Percentiles rank a stretch among this genome's conserved stretches.
Conservation (phyloP, 2,329 filamentous ascomycete genomes). For the Pseudocercospora macadamiae region DNA sequence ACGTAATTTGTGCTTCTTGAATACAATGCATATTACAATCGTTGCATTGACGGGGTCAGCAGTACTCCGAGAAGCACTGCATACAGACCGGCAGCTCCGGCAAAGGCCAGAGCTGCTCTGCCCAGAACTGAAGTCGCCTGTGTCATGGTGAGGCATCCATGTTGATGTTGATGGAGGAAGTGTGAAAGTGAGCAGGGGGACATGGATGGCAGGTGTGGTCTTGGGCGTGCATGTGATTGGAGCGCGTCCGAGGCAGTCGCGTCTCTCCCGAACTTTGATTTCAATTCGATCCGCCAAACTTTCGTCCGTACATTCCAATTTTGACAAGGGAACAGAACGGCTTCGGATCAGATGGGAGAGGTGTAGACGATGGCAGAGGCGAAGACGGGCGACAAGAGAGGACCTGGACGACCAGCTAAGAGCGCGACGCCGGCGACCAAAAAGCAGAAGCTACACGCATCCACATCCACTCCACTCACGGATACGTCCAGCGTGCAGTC, state of each 20-base stretch:
- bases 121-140: constrained; percentile 12
- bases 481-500: constrained; percentile 9
- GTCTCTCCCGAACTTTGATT: background rate
- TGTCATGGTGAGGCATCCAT: constrained; percentile 10
- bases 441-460: constrained; percentile 30
- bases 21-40: constrained; percentile 64
- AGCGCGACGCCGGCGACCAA: constrained; percentile 28
- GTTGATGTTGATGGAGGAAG: background rate
- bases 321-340: too few relatives aligned
- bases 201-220: background rate
- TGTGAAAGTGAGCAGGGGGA: background rate
- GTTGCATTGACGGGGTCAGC: constrained; percentile 72
- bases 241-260: too few relatives aligned
- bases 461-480: constrained; percentile 17
- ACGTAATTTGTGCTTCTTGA: background rate
- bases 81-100: constrained; percentile 32
- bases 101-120: constrained; percentile 20
- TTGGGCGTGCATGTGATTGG: background rate
- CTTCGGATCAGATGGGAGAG: too few relatives aligned
- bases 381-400: constrained; percentile 31
- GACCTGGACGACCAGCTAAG: constrained; percentile 29
- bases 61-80: constrained; percentile 33
- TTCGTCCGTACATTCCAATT: background rate
- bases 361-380: constrained; percentile 15
- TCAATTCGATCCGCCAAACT: background rate